These are phyloP conservation scores for Paratinospora sagittata DNA, from an alignment of 164 flowering plant species.

Conservation along the genomic window DNA sequence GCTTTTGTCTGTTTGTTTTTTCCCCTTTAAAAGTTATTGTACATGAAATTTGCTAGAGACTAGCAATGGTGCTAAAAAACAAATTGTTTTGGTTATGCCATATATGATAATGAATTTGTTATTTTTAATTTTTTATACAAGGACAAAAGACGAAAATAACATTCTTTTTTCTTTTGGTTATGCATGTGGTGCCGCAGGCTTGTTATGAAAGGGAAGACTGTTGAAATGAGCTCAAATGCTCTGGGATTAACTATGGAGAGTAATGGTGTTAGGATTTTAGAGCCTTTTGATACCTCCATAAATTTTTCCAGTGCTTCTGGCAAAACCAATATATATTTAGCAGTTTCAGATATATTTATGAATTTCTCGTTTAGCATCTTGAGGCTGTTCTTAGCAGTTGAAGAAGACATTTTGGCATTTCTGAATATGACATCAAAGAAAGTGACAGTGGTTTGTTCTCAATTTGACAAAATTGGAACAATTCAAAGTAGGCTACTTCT, in stretches of 20 bases:
- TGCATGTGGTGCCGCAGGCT: slow-evolving; percentile 48
- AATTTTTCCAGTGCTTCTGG: slow-evolving; percentile 73
- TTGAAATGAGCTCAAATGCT: slow-evolving; percentile 69
- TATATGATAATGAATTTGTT: not conserved
- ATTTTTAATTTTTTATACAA: not conserved
- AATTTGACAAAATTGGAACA: slow-evolving; percentile 81
- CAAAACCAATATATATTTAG: slow-evolving; percentile 65
- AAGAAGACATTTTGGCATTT: slow-evolving; percentile 86
- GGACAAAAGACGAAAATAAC: not conserved
- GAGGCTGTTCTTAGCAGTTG: slow-evolving; percentile 83
- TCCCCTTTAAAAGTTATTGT: too few relatives aligned
- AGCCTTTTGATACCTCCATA: slow-evolving; percentile 82
- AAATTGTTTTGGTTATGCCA: not conserved
- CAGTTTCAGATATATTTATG: slow-evolving; percentile 83
- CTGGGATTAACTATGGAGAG: slow-evolving; percentile 96
- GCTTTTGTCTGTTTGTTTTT: too few relatives aligned
- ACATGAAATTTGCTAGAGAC: too few relatives aligned
- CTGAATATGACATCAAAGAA: slow-evolving; percentile 74
- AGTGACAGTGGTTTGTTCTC: slow-evolving; percentile 67
- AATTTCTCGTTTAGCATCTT: slow-evolving; percentile 92
- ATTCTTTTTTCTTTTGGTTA: slow-evolving; percentile 10
- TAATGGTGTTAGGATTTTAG: slow-evolving; percentile 82
- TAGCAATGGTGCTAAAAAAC: not conserved
- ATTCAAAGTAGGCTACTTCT: slow-evolving; percentile 46
- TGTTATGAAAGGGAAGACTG: slow-evolving; percentile 59